Evolutionary conservation across 1,139 yeast genomes (phyloP).

Genomic region (Pichia sp.): DNA sequence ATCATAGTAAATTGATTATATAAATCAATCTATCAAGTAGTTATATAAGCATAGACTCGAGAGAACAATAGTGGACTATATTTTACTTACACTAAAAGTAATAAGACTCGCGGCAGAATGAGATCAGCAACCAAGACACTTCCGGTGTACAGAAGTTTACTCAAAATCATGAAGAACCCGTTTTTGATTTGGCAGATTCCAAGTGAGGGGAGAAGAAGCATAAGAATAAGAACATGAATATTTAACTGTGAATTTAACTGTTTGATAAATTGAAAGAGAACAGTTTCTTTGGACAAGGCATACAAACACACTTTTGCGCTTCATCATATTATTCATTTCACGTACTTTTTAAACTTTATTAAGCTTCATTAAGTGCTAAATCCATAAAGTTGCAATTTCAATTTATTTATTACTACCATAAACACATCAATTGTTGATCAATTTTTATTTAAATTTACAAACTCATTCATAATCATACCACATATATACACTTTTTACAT

Average conservation of each 20-base stretch:
- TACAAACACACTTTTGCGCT: neutral
- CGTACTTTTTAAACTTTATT: neutral
- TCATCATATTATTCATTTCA: neutral
- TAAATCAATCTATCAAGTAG: too few relatives aligned
- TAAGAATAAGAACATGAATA: neutral
- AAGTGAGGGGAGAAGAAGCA: slow-evolving; percentile 8
- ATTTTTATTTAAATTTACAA: too few relatives aligned
- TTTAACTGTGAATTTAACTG: neutral
- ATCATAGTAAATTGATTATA: too few relatives aligned
- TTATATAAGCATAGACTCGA: too few relatives aligned
- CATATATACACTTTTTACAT: neutral
- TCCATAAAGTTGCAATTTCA: neutral
- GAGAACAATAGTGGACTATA: too few relatives aligned
- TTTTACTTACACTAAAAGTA: too few relatives aligned
- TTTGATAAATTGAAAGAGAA: neutral
- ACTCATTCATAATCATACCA: too few relatives aligned
- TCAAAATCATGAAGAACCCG: neutral
- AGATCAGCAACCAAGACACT: too few relatives aligned
- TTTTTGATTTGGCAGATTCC: neutral
- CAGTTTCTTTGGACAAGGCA: neutral
- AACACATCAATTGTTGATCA: neutral
- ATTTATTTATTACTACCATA: neutral
- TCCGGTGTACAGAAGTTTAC: neutral
- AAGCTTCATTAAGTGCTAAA: neutral
- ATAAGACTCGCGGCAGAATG: too few relatives aligned